These are phyloP conservation scores for Fusarium brevicatenulatum DNA, from an alignment of 2,329 filamentous ascomycete genomes.

Conservation along the genomic window DNA sequence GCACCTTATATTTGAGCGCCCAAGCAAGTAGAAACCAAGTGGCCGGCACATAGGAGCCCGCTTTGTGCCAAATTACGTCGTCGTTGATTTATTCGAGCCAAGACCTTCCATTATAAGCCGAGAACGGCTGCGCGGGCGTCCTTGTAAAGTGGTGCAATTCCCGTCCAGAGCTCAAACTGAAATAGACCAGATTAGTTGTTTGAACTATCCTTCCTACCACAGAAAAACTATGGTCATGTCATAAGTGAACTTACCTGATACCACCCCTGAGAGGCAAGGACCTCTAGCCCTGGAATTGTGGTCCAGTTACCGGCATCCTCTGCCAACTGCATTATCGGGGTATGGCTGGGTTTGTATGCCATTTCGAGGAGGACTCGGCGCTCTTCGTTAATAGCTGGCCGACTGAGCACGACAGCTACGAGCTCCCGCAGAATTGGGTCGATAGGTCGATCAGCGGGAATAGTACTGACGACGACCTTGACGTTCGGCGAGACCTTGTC, in stretches of 20 bases:
- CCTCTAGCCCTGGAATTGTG: slow-evolving; percentile 87
- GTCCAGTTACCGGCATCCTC: slow-evolving; percentile 77
- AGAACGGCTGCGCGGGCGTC: slow-evolving; percentile 73
- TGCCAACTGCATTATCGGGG: slow-evolving; percentile 86
- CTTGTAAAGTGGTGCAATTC: slow-evolving; percentile 76
- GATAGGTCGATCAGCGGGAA: slow-evolving; percentile 88
- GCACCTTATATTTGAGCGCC: neutral
- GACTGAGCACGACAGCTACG: slow-evolving; percentile 64
- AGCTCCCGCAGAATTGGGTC: slow-evolving; percentile 75
- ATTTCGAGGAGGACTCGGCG: slow-evolving; percentile 83
- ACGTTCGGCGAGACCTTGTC: slow-evolving; percentile 60
- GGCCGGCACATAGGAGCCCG: neutral
- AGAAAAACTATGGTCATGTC: neutral
- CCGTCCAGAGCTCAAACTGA: slow-evolving; percentile 86
- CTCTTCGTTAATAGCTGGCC: slow-evolving; percentile 49
- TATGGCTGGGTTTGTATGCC: slow-evolving; percentile 92
- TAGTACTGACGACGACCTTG: slow-evolving; percentile 84
- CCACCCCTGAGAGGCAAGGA: slow-evolving; percentile 87
- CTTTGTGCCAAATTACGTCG: slow-evolving; percentile 1
- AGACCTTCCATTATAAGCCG: slow-evolving; percentile 39
- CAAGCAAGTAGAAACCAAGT: neutral
- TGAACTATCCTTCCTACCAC: neutral
- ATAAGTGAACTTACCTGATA: slow-evolving; percentile 73
- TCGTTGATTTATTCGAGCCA: neutral
- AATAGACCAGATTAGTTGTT: slow-evolving; percentile 28